Evolutionary conservation across 2,329 filamentous ascomycete genomes (phyloP).

Genomic region (Fonsecaea erecta): DNA sequence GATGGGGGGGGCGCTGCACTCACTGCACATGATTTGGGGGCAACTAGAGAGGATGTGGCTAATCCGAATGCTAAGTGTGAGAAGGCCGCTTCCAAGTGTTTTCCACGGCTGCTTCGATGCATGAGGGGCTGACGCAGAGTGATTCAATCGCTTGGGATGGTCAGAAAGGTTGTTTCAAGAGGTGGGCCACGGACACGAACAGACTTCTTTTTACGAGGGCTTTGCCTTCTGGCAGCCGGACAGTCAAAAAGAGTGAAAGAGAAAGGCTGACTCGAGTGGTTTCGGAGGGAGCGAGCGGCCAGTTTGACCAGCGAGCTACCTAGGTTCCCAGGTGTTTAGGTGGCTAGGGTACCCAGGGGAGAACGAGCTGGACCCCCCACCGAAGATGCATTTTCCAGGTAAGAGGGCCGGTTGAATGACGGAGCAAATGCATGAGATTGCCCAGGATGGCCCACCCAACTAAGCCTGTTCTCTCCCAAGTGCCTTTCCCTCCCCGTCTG

Average conservation of each 20-base stretch:
- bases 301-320: neutral
- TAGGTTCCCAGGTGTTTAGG: neutral
- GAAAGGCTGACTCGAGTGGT: neutral
- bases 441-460: constrained; percentile 4
- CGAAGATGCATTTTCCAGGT: neutral
- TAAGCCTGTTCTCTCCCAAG: constrained; percentile 13
- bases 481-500: neutral
- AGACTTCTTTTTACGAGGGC: neutral
- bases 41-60: constrained; percentile 10
- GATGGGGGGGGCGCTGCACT: neutral
- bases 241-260: too few species aligned
- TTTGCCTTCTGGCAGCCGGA: neutral
- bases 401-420: constrained; percentile 5
- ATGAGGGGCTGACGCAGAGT: constrained; percentile 19
- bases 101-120: constrained; percentile 27
- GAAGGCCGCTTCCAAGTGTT: constrained; percentile 12
- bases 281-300: neutral
- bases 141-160: constrained; percentile 1
- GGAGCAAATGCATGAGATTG: constrained; percentile 14
- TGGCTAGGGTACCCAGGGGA: neutral
- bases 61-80: neutral
- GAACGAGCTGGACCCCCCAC: neutral
- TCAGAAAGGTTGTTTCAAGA: neutral
- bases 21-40: constrained; percentile 5
- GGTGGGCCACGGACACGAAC: neutral